Base-by-base conservation (phyloP, 345 rosid genomes). In the Eutrema japonicum region DNA sequence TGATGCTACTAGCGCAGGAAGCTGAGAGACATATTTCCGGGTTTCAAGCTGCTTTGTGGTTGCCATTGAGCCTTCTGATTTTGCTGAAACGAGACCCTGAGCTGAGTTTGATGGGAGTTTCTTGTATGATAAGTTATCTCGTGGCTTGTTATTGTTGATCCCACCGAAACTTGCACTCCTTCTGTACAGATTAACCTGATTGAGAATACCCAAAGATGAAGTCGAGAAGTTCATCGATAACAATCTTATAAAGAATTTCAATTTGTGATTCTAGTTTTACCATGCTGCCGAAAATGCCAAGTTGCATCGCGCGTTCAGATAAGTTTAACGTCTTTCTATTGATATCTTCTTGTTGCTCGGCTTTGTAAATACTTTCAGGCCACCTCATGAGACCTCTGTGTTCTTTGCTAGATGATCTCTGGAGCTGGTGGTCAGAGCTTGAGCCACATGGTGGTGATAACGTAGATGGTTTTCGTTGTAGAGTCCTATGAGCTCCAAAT, bases 271-370 rank as follows among this genome's bases (percentile, higher is more conserved):
- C 8, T 6, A 30, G 11, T n/a, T 14, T 53, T 84, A 95, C 96
- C 98, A 52, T 86, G 85, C 92, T 86, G 70, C 98, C 99, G 56
- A 78, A 92, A 62, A 84, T 82, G 84, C 92, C 79, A 56, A 90
- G 79, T 40, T 88, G 89, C 91, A 84, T 88, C 32, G 98, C 99
- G 85, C 82, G 83, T 45, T 84, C 84, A 40, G 97, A 85, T 59
- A 95, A 85, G 79, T 79, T 91, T 57, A 77, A 77, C 14, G 76
- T 11, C n/a, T 72, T 75, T 50, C 5, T 77, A 71, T 22, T 59
- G 22, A 30, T 43, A 64, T 45, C 83, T 40, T 77, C 70, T 49
- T 80, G 83, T 52, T 78, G 82, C 54, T 68, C 45, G 32, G 72
- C 68, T 22, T n/a, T 51, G 86, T 51, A 76, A 43, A 85, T 59